phyloP scores from a whole-genome alignment of 148 eudicot species.

The Heliamphora exappendiculata region DNA sequence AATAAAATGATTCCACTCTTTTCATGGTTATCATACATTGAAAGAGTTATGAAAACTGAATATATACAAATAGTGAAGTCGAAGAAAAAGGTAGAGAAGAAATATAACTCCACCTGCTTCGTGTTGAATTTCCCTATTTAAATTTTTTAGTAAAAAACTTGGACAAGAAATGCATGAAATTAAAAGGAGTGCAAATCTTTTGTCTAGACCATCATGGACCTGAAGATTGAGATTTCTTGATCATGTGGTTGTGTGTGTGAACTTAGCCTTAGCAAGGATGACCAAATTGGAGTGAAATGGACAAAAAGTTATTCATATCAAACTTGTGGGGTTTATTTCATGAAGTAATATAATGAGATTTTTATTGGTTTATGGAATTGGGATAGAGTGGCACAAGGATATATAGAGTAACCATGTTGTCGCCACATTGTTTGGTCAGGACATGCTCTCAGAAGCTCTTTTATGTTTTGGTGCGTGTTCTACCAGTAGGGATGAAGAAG shows the following conservation, averaged over 20 bases:
- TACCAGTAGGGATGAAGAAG: constrained; percentile 65
- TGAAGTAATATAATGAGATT: background rate
- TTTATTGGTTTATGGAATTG: background rate
- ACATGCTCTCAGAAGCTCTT: constrained; percentile 74
- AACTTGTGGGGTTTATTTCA: background rate
- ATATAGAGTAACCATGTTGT: background rate
- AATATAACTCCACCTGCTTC: background rate
- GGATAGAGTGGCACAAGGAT: background rate
- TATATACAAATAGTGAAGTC: background rate
- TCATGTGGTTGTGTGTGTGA: background rate
- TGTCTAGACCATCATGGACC: background rate
- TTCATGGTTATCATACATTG: no score
- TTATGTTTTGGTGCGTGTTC: constrained; percentile 87
- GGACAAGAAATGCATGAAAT: background rate
- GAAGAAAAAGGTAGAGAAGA: background rate
- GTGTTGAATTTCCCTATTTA: background rate
- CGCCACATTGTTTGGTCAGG: constrained; percentile 35
- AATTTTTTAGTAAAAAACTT: background rate
- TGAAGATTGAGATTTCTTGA: background rate
- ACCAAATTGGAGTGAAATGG: background rate
- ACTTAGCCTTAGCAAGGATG: background rate
- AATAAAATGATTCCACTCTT: no score
- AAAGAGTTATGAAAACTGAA: no score
- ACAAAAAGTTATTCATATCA: background rate
- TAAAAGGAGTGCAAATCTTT: background rate